A percentile compares a stretch with the other conserved stretches of the same genome.
phyloP scores from a whole-genome alignment of 2,329 filamentous ascomycete genomes.

The Penicillium italicum region DNA sequence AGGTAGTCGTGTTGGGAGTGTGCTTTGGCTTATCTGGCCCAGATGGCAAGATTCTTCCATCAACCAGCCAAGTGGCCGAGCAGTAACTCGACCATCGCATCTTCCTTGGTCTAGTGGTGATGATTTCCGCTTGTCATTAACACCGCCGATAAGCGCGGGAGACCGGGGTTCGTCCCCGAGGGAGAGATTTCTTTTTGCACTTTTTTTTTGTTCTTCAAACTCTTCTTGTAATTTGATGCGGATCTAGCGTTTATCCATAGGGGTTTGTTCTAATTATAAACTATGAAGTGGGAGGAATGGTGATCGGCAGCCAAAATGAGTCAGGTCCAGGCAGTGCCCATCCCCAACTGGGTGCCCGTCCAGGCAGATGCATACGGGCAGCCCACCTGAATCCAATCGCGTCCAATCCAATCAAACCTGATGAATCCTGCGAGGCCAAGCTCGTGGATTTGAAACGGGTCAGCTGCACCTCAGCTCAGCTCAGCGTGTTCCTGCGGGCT shows the following conservation, averaged over 20 bases:
- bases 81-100: conserved; percentile 19
- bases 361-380: neutral
- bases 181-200: conserved; percentile 21
- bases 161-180: conserved; percentile 37
- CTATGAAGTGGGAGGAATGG: neutral
- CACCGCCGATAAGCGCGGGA: conserved; percentile 29
- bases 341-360: no score
- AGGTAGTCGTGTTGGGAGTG: no score
- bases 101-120: conserved; percentile 31
- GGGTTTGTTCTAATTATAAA: no score
- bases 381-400: neutral
- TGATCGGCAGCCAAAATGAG: neutral
- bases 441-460: neutral
- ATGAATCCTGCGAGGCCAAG: neutral
- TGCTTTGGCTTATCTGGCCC: neutral
- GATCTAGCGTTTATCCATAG: neutral
- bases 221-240: no score
- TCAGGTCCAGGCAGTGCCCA: conserved; percentile 8
- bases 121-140: conserved; percentile 32
- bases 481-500: neutral
- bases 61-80: conserved; percentile 26
- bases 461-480: neutral
- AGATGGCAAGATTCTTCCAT: neutral
- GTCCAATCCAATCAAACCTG: neutral
- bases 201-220: neutral